phyloP scores from a whole-genome alignment of 768 basidiomycete species.

The Amanita thiersii region DNA sequence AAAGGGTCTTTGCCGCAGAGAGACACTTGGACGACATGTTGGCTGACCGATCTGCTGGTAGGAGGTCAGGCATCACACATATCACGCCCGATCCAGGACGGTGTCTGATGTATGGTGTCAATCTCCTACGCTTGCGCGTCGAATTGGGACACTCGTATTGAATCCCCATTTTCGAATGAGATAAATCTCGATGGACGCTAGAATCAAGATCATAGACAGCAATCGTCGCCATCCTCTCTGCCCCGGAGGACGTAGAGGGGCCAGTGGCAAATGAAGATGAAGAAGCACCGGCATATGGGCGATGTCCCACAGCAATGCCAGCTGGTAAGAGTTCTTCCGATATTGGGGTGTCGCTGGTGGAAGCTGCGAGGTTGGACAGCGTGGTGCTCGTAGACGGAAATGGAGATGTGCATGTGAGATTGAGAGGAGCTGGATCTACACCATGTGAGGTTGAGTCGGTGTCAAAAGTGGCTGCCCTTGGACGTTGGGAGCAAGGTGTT shows the following conservation, averaged over 20 bases:
- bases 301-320: background rate
- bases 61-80: too few relatives aligned
- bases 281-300: background rate
- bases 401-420: too few relatives aligned
- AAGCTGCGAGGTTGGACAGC: too few relatives aligned
- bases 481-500: conserved; percentile 6
- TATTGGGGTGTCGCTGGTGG: background rate
- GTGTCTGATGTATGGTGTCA: background rate
- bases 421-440: conserved; percentile 1
- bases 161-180: background rate
- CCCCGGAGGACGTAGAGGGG: background rate
- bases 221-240: background rate
- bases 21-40: conserved; percentile 1
- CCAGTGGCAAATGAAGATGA: conserved; percentile 1
- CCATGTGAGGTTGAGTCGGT: background rate
- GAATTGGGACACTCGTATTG: background rate
- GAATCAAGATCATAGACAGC: too few relatives aligned
- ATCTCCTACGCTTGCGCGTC: background rate
- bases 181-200: background rate
- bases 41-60: too few relatives aligned
- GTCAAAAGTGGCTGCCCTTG: conserved; percentile 5
- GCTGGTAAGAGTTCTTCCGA: background rate
- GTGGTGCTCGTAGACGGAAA: too few relatives aligned
- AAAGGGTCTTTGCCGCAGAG: conserved; percentile 1
- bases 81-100: background rate